phyloP scores from a whole-genome alignment of 129 eudicot species.

The Oenanthe sinensis region DNA sequence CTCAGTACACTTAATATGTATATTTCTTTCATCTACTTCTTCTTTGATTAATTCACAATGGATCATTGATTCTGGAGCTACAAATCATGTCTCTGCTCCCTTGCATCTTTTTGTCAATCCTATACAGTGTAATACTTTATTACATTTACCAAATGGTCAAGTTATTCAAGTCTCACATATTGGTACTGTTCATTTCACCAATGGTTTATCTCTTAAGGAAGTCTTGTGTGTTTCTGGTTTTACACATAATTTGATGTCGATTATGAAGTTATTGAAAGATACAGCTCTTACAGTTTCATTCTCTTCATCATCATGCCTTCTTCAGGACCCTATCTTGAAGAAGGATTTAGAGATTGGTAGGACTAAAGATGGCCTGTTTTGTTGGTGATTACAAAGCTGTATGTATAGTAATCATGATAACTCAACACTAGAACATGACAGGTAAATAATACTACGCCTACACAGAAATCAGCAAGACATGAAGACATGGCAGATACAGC shows the following conservation, averaged over 20 bases:
- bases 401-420: too few species aligned
- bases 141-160: not conserved
- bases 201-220: not conserved
- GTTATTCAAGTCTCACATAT: not conserved
- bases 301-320: not conserved
- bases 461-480: too few species aligned
- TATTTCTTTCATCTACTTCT: too few species aligned
- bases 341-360: not conserved
- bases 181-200: not conserved
- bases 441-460: too few species aligned
- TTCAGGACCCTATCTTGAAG: not conserved
- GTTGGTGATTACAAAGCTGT: too few species aligned
- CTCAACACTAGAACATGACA: too few species aligned
- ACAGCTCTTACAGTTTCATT: not conserved
- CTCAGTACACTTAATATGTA: too few species aligned
- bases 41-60: too few species aligned
- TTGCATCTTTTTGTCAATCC: not conserved
- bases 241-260: not conserved
- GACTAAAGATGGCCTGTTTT: not conserved
- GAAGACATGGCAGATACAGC: too few species aligned
- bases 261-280: not conserved
- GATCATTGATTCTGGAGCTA: not conserved
- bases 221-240: not conserved
- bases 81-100: not conserved
- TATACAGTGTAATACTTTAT: not conserved